Conservation (phyloP, 2,329 filamentous ascomycete species). For the Drechslera avenae region DNA sequence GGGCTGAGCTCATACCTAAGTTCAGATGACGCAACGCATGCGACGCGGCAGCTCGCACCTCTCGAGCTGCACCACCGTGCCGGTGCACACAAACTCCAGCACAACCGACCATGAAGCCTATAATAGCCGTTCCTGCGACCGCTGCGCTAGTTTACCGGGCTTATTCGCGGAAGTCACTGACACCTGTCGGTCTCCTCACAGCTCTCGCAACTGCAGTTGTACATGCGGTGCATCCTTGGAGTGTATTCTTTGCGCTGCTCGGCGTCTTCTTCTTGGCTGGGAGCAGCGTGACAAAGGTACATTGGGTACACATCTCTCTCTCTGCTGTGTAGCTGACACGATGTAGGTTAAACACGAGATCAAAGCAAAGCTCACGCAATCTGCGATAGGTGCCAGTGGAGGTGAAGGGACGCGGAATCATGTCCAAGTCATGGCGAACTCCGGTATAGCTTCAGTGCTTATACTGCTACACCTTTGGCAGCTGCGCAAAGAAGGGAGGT, state of each 20-base stretch:
- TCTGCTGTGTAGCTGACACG: background rate
- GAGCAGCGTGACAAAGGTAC: slow-evolving; percentile 79
- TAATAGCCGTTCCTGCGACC: slow-evolving; percentile 41
- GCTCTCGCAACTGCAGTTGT: slow-evolving; percentile 75
- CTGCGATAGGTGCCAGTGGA: slow-evolving; percentile 71
- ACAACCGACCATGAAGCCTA: slow-evolving; percentile 33
- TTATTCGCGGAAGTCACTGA: slow-evolving; percentile 66
- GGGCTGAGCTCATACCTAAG: too few species aligned
- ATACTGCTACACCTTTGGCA: slow-evolving; percentile 58
- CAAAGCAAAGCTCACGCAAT: slow-evolving; percentile 81
- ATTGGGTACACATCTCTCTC: background rate
- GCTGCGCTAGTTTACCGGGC: slow-evolving; percentile 49
- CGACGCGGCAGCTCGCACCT: slow-evolving; percentile 5
- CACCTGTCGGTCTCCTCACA: slow-evolving; percentile 72
- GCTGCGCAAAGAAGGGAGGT: slow-evolving; percentile 46
- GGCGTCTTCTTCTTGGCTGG: slow-evolving; percentile 86
- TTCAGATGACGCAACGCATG: slow-evolving; percentile 14
- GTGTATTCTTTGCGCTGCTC: slow-evolving; percentile 83
- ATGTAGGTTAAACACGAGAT: slow-evolving; percentile 79
- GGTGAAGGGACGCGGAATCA: slow-evolving; percentile 84
- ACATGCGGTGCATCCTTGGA: slow-evolving; percentile 93
- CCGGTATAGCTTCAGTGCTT: slow-evolving; percentile 72
- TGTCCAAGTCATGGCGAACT: slow-evolving; percentile 90
- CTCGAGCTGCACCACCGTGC: slow-evolving; percentile 16
- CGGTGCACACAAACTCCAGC: slow-evolving; percentile 11